These are phyloP conservation scores for Arctium lappa DNA, from an alignment of 129 eudicot genomes.

Conservation along the genomic window DNA sequence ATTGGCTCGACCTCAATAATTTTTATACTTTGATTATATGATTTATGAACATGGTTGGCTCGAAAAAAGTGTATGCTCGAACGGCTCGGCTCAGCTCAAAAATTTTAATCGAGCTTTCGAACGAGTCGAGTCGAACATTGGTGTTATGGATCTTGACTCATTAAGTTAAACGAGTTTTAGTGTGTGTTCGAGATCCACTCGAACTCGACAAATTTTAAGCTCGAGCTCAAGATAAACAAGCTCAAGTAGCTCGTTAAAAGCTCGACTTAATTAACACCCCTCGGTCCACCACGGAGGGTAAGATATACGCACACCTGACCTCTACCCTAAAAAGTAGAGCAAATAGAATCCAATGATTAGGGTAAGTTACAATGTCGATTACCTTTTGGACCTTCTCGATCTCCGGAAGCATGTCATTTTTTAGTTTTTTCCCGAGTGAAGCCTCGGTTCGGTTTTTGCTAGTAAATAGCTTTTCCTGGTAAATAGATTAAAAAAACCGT, in stretches of 20 bases:
- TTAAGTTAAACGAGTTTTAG: no score
- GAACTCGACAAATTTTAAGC: no score
- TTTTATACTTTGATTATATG: no score
- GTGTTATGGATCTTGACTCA: no score
- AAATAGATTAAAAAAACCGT: background rate
- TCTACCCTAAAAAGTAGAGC: background rate
- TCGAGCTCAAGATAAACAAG: no score
- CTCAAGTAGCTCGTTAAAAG: no score
- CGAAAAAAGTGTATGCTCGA: background rate
- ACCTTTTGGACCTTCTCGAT: conserved; percentile 97
- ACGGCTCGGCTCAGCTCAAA: background rate
- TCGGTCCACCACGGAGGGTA: no score
- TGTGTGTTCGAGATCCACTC: no score
- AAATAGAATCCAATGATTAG: background rate
- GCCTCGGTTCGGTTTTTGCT: conserved; percentile 90
- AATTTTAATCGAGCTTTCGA: no score
- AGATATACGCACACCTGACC: no score
- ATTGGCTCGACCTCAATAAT: background rate
- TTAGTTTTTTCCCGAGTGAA: conserved; percentile 84
- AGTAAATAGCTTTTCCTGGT: conserved; percentile 82
- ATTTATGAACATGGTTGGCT: background rate
- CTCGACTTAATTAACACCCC: no score
- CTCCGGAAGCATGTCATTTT: conserved; percentile 92
- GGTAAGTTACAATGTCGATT: conserved; percentile 10
- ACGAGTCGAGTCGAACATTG: no score